These are phyloP conservation scores for Paraconiothyrium sp. DNA, from an alignment of 2,329 filamentous ascomycete genomes.

Conservation along the genomic window DNA sequence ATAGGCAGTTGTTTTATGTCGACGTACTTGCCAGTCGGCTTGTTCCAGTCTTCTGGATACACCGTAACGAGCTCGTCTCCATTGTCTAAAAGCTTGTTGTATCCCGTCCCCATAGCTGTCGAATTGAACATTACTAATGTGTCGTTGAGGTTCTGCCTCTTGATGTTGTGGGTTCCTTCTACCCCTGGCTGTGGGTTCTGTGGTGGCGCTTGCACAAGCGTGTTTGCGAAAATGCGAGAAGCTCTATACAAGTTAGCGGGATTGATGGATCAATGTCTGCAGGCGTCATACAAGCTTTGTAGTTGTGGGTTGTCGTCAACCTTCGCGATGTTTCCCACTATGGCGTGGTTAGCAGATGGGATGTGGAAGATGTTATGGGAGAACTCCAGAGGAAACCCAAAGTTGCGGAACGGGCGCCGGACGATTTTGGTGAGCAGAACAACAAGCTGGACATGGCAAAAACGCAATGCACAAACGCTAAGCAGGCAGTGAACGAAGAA, in stretches of 20 bases:
- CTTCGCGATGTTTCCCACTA: slow-evolving; percentile 64
- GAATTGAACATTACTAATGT: slow-evolving; percentile 20
- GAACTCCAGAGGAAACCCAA: too few relatives aligned
- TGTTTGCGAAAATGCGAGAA: slow-evolving; percentile 55
- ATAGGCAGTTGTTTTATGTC: slow-evolving; percentile 24
- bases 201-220: slow-evolving; percentile 46
- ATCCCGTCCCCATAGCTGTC: slow-evolving; percentile 25
- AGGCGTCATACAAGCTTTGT: slow-evolving; percentile 31
- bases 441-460: too few relatives aligned
- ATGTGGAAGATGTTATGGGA: too few relatives aligned
- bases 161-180: slow-evolving; percentile 25
- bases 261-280: background rate
- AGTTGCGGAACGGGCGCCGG: too few relatives aligned
- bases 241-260: slow-evolving; percentile 29
- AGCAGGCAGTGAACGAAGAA: too few relatives aligned
- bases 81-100: slow-evolving; percentile 33
- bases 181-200: slow-evolving; percentile 43
- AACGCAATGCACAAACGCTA: too few relatives aligned
- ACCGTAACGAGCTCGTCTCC: slow-evolving; percentile 27
- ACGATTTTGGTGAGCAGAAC: too few relatives aligned
- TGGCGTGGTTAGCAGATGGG: slow-evolving; percentile 57
- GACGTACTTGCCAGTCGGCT: slow-evolving; percentile 18
- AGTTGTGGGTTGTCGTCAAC: slow-evolving; percentile 42
- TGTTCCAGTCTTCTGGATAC: slow-evolving; percentile 36
- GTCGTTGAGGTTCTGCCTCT: slow-evolving; percentile 20